Base-by-base conservation (phyloP, 441 rosid species). In the Isatis lusitanica region DNA sequence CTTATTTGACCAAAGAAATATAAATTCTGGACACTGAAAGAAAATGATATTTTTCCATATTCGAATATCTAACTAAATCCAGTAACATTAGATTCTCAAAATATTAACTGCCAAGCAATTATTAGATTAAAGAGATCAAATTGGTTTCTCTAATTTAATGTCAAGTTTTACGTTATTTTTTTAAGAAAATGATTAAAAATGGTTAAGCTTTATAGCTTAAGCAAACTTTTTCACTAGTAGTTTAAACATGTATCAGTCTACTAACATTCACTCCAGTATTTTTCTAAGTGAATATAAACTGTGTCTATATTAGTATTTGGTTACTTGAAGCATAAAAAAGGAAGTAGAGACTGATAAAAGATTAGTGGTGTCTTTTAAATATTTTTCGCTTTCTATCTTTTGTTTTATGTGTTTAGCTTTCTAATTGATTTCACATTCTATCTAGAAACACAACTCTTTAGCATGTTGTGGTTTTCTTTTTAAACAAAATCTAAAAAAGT, bases 371-470 rank as follows among this genome's bases (percentile, higher is more conserved):
- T 30, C 50, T 36, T 42, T 47, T 40, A 12, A 18, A 4, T 0
- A 4, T 18, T 57, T 10, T 61, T 63, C 17, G 59, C 47, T 73
- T 73, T 65, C 5, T 35, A 24, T 47, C 44, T 43, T 39, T 71
- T 50, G 5, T 18, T 44, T 42, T 38, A 16, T 15, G 18, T 12
- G 26, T 33, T 15, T 35, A 5, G 15, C 38, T 72, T 57, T 65
- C 50, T 28, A 36, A 58, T 35, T 30, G 35, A 48, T 64, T 73
- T 73, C 76, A 73, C 56, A 73, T 73, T 63, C 48, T 53, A 44
- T 35, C 47, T 15, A 11, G 1, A 63, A 51, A 63, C 47, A 42
- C 26, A 43, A 17, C 10, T 15, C 11, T 56, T 63, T 10, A 40
- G 6, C 28, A 4, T 15, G 18, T 60, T 28, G 47, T 58, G 15